phyloP scores from a whole-genome alignment of 2,329 filamentous ascomycete species.

The Sclerotinia glacialis region DNA sequence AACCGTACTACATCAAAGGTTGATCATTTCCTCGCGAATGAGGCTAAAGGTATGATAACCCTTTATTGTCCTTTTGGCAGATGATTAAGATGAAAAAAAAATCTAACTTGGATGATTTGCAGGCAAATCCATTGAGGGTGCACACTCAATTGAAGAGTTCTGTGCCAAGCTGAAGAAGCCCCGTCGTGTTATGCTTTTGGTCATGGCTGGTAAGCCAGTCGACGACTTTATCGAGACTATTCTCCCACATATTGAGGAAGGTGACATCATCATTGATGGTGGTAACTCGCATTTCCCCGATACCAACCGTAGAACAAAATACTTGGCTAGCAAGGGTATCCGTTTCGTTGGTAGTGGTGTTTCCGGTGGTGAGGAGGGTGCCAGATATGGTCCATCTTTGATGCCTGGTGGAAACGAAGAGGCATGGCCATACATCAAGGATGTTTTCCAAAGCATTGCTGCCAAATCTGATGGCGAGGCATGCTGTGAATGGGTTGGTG shows the following conservation, averaged over 20 bases:
- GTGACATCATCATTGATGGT: slow-evolving; percentile 99
- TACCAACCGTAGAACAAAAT: slow-evolving; percentile 93
- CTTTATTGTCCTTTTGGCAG: neutral
- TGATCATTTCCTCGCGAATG: slow-evolving; percentile 86
- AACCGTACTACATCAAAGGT: slow-evolving; percentile 99
- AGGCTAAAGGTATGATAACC: slow-evolving; percentile 66
- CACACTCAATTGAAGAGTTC: slow-evolving; percentile 92
- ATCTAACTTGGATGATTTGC: slow-evolving; percentile 22
- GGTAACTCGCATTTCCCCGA: slow-evolving; percentile 99
- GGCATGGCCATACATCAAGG: slow-evolving; percentile 97
- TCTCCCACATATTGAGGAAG: slow-evolving; percentile 74
- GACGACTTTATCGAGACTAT: slow-evolving; percentile 98
- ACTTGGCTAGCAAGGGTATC: slow-evolving; percentile 83
- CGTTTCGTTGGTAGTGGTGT: slow-evolving; percentile 96
- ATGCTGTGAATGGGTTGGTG: slow-evolving; percentile 99
- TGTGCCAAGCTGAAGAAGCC: slow-evolving; percentile 95
- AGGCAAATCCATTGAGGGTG: slow-evolving; percentile 92
- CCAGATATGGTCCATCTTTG: slow-evolving; percentile 91
- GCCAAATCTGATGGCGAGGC: slow-evolving; percentile 97
- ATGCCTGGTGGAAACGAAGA: slow-evolving; percentile 99
- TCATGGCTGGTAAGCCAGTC: slow-evolving; percentile 96
- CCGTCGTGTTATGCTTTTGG: slow-evolving; percentile 95
- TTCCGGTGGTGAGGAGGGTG: slow-evolving; percentile 98
- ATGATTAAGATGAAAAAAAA: slow-evolving; percentile 7
- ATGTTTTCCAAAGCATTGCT: slow-evolving; percentile 95